Conservation (phyloP, 306 rosid species). For the Fagus sylvatica region DNA sequence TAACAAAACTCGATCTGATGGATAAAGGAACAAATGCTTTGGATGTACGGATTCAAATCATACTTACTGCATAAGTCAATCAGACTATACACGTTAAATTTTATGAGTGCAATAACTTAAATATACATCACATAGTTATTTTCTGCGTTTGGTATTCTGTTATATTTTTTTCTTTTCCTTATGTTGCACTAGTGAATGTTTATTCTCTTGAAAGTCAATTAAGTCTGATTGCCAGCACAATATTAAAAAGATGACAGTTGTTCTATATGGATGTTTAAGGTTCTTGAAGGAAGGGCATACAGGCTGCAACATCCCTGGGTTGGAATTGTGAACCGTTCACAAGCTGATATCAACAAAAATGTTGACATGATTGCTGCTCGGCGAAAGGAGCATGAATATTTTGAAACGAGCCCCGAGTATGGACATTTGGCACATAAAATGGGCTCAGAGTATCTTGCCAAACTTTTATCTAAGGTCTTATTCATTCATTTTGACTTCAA, state of each 20-base stretch:
- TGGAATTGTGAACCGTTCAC: constrained; percentile 98
- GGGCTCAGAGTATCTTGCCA: constrained; percentile 99
- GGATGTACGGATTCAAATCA: constrained; percentile 58
- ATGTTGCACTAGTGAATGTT: background rate
- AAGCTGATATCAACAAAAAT: constrained; percentile 92
- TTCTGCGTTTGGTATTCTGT: constrained; percentile 23
- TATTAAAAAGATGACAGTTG: constrained; percentile 18
- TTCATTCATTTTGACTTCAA: constrained; percentile 16
- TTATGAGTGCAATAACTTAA: background rate
- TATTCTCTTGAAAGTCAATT: constrained; percentile 7
- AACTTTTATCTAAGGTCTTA: constrained; percentile 86
- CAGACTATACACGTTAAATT: background rate
- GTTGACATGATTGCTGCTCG: constrained; percentile 96
- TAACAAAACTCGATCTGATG: constrained; percentile 93
- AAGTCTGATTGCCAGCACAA: constrained; percentile 11
- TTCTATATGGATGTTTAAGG: constrained; percentile 57
- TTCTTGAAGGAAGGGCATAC: constrained; percentile 90
- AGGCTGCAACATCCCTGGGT: constrained; percentile 99
- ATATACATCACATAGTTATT: constrained; percentile 11
- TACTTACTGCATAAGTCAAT: background rate
- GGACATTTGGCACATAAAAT: constrained; percentile 96
- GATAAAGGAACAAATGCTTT: constrained; percentile 95
- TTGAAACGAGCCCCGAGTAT: constrained; percentile 94
- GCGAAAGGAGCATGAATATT: constrained; percentile 86
- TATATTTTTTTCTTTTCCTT: constrained; percentile 6